Evolutionary conservation across 257 asterid genomes (phyloP).

Genomic region (Plantago major): DNA sequence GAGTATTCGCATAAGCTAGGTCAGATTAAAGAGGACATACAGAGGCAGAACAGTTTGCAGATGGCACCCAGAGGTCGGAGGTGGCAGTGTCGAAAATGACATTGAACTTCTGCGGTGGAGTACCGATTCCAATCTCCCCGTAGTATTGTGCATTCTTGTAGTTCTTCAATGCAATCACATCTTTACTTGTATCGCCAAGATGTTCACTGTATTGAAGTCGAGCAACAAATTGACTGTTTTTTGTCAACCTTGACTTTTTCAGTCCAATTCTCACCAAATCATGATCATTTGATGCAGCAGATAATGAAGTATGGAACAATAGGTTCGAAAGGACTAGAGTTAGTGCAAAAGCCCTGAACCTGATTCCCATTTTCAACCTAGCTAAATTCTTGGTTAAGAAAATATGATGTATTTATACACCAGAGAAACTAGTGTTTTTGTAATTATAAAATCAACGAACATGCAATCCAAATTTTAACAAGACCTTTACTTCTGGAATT

Average conservation of each 20-base stretch:
- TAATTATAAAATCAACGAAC: too few species aligned
- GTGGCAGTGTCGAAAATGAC: slow-evolving; percentile 95
- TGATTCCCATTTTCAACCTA: slow-evolving; percentile 55
- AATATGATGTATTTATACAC: too few species aligned
- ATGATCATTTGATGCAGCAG: slow-evolving; percentile 40
- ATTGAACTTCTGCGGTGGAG: slow-evolving; percentile 93
- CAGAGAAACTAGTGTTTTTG: too few species aligned
- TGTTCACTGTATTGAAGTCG: slow-evolving; percentile 44
- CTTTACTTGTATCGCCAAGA: slow-evolving; percentile 34
- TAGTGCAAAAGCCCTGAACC: slow-evolving; percentile 27
- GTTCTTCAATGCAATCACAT: slow-evolving; percentile 70
- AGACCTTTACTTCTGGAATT: too few species aligned
- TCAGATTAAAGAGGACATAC: slow-evolving; percentile 30
- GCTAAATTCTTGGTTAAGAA: too few species aligned
- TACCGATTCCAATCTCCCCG: slow-evolving; percentile 86
- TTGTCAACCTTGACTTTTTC: slow-evolving; percentile 57
- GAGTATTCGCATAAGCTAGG: too few species aligned
- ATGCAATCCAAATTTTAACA: too few species aligned
- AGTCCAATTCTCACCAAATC: slow-evolving; percentile 72
- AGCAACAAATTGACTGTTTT: slow-evolving; percentile 52
- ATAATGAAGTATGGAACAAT: slow-evolving; percentile 40
- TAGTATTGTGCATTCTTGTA: slow-evolving; percentile 97
- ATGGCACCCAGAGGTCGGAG: slow-evolving; percentile 97
- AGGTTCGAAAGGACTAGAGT: slow-evolving; percentile 44
- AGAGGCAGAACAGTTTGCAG: slow-evolving; percentile 74